phyloP scores from a whole-genome alignment of 2,329 filamentous ascomycete species.

The Aspergillus sp. region DNA sequence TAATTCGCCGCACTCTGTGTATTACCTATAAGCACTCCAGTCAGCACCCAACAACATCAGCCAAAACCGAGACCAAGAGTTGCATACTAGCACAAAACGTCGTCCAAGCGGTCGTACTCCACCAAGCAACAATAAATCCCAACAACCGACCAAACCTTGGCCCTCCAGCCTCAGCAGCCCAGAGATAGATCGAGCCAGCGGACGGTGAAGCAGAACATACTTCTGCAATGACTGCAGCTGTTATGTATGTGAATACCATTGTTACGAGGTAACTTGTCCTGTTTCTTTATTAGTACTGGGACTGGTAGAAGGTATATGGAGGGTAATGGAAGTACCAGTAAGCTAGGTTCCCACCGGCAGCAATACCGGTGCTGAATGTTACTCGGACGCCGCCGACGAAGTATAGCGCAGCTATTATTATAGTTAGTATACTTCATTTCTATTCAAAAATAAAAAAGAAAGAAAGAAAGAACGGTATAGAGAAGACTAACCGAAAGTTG shows the following conservation, averaged over 20 bases:
- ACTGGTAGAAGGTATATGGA: not conserved
- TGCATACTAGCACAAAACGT: slow-evolving; percentile 48
- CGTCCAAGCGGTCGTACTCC: slow-evolving; percentile 58
- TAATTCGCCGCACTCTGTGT: slow-evolving; percentile 48
- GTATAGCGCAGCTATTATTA: slow-evolving; percentile 49
- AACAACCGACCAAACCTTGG: slow-evolving; percentile 50
- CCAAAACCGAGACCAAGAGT: not conserved
- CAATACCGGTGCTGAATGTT: slow-evolving; percentile 57
- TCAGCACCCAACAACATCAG: slow-evolving; percentile 1
- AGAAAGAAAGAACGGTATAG: slow-evolving; percentile 25
- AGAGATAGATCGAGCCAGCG: slow-evolving; percentile 55
- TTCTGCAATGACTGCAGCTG: slow-evolving; percentile 54
- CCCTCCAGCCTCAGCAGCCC: slow-evolving; percentile 55
- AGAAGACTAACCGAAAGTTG: slow-evolving; percentile 50
- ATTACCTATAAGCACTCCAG: slow-evolving; percentile 30
- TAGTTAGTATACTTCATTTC: no score
- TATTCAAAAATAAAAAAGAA: no score
- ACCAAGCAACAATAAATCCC: slow-evolving; percentile 58
- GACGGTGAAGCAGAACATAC: slow-evolving; percentile 55
- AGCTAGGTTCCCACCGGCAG: slow-evolving; percentile 53
- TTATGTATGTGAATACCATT: slow-evolving; percentile 55
- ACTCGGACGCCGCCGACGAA: slow-evolving; percentile 56
- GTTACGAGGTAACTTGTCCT: slow-evolving; percentile 57
- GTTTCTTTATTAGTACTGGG: not conserved
- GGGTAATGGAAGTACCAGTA: slow-evolving; percentile 44